Evolutionary conservation across 495 filamentous ascomycete species (phyloP).

Genomic region (Tuber umbilicatum): DNA sequence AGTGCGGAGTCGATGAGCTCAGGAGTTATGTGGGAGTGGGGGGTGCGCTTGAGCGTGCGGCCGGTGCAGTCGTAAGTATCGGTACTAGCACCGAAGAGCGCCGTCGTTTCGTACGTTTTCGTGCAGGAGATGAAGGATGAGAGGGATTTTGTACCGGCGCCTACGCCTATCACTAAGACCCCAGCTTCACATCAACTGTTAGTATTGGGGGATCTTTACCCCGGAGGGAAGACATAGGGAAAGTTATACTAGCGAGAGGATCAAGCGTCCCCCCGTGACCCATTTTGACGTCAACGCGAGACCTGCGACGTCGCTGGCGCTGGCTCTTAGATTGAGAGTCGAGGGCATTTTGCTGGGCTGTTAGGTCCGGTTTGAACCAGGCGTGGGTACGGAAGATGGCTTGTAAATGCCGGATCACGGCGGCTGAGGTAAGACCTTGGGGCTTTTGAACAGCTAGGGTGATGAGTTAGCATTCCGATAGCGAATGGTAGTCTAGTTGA

Average conservation of each 20-base stretch:
- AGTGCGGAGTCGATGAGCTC: conserved; percentile 71
- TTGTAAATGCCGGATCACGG: background rate
- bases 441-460: background rate
- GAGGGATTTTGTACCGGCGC: conserved; percentile 78
- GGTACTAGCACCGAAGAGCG: conserved; percentile 85
- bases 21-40: conserved; percentile 71
- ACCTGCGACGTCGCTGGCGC: background rate
- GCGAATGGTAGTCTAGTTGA: background rate
- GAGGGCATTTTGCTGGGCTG: background rate
- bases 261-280: conserved; percentile 96
- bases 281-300: conserved; percentile 70
- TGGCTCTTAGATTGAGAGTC: background rate
- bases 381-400: background rate
- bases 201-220: background rate
- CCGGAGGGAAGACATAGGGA: background rate
- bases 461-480: background rate
- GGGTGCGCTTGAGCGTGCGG: conserved; percentile 65
- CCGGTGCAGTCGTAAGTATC: conserved; percentile 85
- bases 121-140: conserved; percentile 72
- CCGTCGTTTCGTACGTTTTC: conserved; percentile 83
- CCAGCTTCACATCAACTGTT: conserved; percentile 45
- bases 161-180: conserved; percentile 80
- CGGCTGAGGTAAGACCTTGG: background rate
- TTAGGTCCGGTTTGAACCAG: background rate
- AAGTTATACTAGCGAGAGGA: conserved; percentile 64